Base-by-base conservation (phyloP, 306 rosid genomes). In the Cucurbita maxima region DNA sequence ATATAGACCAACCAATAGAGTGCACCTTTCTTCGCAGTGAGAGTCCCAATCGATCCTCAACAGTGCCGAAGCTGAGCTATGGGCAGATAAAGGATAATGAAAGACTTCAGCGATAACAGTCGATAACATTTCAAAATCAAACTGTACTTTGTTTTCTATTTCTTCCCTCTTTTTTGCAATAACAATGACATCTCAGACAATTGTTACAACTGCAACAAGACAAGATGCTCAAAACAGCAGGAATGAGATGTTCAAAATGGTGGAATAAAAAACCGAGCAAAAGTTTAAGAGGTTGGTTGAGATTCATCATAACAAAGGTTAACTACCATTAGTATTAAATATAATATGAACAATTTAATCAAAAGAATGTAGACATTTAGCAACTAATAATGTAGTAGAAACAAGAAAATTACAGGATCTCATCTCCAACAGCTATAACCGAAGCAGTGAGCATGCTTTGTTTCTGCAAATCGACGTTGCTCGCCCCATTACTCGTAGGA, bases 11-110 rank as follows among this genome's bases (percentile, higher is more conserved):
- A 76, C 98, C 98, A 81, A 87, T 71, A 1, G 96, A 84, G 78
- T 83, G 83, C 64, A 90, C 89, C 86, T 87, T 94, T 80, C 76
- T 79, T 78, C 92, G 83, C 82, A 94, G 77, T 51, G 81, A 85
- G 75, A 87, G 90, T 70, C 90, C 95, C 83, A 94, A 77, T 75
- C 83, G 87, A 85, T 94, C 98, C 86, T 87, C 94, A 86, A 88
- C 88, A 88, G 80, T 90, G 85, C 98, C 96, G 48, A 81, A 86
- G 92, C 97, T 94, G 96, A 90, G 94, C 98, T 94, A 94, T 89
- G 96, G 86, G 79, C 88, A 85, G 81, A 81, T 84, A 73, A 76
- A 82, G 54, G 79, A 82, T 61, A 75, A 79, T 56, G 56, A 76
- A 66, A 77, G 77, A 82, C 86, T 82, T 88, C 83, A 86, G 71